These are phyloP conservation scores for Boletus vinaceobasis DNA, from an alignment of 768 basidiomycete species.

Conservation along the genomic window DNA sequence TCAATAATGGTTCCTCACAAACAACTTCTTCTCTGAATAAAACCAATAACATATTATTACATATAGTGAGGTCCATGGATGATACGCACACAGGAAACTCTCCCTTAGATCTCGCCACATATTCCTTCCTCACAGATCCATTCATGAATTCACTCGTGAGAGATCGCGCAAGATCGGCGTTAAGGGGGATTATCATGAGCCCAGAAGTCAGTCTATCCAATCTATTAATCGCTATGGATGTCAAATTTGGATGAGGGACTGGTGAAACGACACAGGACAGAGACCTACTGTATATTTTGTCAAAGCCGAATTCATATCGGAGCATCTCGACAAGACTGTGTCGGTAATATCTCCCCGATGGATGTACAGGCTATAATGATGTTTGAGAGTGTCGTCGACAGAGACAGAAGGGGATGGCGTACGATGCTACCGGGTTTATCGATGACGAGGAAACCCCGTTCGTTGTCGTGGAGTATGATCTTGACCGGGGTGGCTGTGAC, in stretches of 20 bases:
- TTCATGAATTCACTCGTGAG: slow-evolving; percentile 80
- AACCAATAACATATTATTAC: neutral
- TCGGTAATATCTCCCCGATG: slow-evolving; percentile 84
- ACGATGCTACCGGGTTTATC: slow-evolving; percentile 98
- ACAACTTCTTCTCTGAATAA: slow-evolving; percentile 64
- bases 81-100: slow-evolving; percentile 78
- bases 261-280: neutral
- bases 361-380: slow-evolving; percentile 73
- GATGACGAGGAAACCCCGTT: slow-evolving; percentile 84
- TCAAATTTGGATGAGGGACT: neutral
- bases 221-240: slow-evolving; percentile 76
- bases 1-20: slow-evolving; percentile 84
- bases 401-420: slow-evolving; percentile 37
- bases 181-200: slow-evolving; percentile 88
- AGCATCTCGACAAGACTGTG: slow-evolving; percentile 89
- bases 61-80: neutral
- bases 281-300: slow-evolving; percentile 77
- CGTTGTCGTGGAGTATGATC: slow-evolving; percentile 71
- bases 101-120: slow-evolving; percentile 84
- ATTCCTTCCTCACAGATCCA: slow-evolving; percentile 85
- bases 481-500: slow-evolving; percentile 81
- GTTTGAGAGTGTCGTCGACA: neutral
- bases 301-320: slow-evolving; percentile 75
- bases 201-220: slow-evolving; percentile 94
- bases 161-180: slow-evolving; percentile 59